phyloP scores from a whole-genome alignment of 306 rosid species.

The Corylus avellana region DNA sequence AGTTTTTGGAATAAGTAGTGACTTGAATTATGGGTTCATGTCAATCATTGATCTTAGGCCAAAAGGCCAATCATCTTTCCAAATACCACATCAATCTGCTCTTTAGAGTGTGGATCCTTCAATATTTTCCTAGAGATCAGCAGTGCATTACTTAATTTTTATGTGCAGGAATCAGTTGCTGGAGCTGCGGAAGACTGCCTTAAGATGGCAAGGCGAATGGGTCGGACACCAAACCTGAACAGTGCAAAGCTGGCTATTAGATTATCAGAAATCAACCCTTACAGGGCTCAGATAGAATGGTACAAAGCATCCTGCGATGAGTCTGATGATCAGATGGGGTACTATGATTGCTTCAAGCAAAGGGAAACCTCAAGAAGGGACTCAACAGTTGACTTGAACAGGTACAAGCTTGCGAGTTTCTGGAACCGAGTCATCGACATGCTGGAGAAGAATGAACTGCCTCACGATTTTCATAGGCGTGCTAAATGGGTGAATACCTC shows the following conservation, averaged over 20 bases:
- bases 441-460: slow-evolving; percentile 65
- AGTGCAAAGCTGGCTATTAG: slow-evolving; percentile 58
- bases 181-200: slow-evolving; percentile 60
- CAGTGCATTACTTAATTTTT: background rate
- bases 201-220: slow-evolving; percentile 57
- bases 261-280: slow-evolving; percentile 60
- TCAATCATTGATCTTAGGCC: no score
- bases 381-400: slow-evolving; percentile 52
- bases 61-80: no score
- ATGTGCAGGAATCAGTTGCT: slow-evolving; percentile 54
- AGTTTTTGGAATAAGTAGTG: no score
- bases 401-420: slow-evolving; percentile 65
- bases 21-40: no score
- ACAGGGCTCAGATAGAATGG: slow-evolving; percentile 85
- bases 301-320: slow-evolving; percentile 59
- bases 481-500: slow-evolving; percentile 67
- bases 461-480: slow-evolving; percentile 47
- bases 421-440: slow-evolving; percentile 59
- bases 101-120: no score
- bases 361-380: slow-evolving; percentile 47
- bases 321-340: slow-evolving; percentile 60
- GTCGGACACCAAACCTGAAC: slow-evolving; percentile 58
- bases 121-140: no score
- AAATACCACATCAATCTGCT: no score
- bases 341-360: slow-evolving; percentile 74